Evolutionary conservation across 176 grass and related monocot genomes (phyloP).

Genomic region (Triticum urartu): DNA sequence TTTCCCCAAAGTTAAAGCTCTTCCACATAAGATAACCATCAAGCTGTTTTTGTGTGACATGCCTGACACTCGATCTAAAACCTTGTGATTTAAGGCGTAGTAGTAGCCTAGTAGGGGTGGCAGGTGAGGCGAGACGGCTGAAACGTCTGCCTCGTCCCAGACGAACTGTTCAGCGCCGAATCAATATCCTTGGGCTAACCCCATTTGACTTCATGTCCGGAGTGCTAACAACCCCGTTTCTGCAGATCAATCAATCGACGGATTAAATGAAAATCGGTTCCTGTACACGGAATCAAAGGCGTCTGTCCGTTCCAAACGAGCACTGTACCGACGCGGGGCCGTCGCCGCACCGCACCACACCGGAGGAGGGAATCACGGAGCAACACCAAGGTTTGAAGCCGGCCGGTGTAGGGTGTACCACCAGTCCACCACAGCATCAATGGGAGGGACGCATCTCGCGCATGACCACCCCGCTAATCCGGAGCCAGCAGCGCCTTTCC

Average conservation of each 20-base stretch:
- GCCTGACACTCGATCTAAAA: no score
- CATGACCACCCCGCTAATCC: background rate
- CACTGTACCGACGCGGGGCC: no score
- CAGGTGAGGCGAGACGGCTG: background rate
- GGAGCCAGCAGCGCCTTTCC: conserved; percentile 15
- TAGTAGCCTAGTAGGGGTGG: no score
- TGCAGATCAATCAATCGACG: background rate
- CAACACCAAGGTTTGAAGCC: background rate
- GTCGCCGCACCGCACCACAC: no score
- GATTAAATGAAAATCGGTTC: background rate
- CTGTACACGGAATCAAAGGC: background rate
- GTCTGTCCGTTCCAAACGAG: no score
- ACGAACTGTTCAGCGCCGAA: background rate
- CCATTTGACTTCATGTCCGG: background rate
- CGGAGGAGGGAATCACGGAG: no score
- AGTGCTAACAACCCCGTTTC: background rate
- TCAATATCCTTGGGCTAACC: background rate
- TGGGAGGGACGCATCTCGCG: background rate
- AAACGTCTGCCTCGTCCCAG: conserved; percentile 11
- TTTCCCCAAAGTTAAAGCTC: no score
- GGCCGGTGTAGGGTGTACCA: background rate
- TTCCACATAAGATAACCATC: no score
- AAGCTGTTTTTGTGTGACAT: background rate
- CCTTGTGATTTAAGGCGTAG: no score
- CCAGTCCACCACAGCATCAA: background rate